These are phyloP conservation scores for Pterocarpus santalinus DNA, from an alignment of 306 rosid species.

Conservation along the genomic window DNA sequence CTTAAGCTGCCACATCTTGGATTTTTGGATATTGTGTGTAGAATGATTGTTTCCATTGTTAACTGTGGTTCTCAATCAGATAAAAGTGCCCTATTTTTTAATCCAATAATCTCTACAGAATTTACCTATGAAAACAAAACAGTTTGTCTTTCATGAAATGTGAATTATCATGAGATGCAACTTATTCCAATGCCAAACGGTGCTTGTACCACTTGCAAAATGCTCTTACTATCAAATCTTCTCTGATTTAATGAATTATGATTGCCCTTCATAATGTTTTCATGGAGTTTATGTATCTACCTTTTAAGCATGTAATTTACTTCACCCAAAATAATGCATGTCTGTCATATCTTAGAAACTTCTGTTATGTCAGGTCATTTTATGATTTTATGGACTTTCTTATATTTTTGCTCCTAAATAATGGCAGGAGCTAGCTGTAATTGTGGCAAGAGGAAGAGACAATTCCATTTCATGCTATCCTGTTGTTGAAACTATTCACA, in stretches of 20 bases:
- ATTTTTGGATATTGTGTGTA: conserved; percentile 6
- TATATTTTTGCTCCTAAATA: conserved; percentile 18
- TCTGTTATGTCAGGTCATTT: conserved; percentile 16
- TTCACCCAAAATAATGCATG: background rate
- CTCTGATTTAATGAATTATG: background rate
- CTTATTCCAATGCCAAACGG: conserved; percentile 18
- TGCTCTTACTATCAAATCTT: conserved; percentile 15
- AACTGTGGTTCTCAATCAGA: conserved; percentile 23
- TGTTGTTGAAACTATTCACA: conserved; percentile 94
- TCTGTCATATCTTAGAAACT: background rate
- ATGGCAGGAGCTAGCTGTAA: conserved; percentile 85
- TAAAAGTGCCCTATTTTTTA: background rate
- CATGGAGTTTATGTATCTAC: background rate
- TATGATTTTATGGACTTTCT: conserved; percentile 26
- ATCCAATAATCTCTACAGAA: background rate
- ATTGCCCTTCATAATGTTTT: conserved; percentile 33
- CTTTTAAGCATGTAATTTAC: background rate
- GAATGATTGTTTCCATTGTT: conserved; percentile 23
- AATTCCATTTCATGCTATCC: conserved; percentile 79
- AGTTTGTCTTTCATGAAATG: background rate
- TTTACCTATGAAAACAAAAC: background rate
- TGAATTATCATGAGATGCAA: conserved; percentile 6
- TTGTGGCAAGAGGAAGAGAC: conserved; percentile 92
- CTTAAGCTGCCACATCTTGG: conserved; percentile 16
- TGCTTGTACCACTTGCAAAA: conserved; percentile 15